phyloP scores from a whole-genome alignment of 1,284 basidiomycete genomes.

The Inonotus hispidus region DNA sequence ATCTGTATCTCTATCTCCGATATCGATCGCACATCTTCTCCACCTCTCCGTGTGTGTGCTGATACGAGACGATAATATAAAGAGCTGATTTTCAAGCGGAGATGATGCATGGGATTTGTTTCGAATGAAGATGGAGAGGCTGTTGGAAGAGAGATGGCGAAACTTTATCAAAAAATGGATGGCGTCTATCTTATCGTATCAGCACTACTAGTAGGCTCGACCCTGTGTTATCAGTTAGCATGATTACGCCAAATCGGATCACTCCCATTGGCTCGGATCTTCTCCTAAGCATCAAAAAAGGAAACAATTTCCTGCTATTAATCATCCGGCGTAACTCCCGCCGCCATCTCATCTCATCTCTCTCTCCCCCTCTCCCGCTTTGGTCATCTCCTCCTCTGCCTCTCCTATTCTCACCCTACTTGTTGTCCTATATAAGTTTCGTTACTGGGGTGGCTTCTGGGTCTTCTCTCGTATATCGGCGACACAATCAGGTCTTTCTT shows the following conservation, averaged over 20 bases:
- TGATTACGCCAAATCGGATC: background rate
- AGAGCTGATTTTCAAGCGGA: no score
- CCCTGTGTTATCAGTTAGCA: background rate
- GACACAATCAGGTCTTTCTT: slow-evolving; percentile 17
- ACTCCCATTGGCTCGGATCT: background rate
- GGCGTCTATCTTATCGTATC: slow-evolving; percentile 6
- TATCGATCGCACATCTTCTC: slow-evolving; percentile 3
- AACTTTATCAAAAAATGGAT: background rate
- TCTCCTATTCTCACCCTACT: background rate
- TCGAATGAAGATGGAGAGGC: background rate
- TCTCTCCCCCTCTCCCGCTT: slow-evolving; percentile 1
- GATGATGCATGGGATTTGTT: no score
- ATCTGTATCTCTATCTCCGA: background rate
- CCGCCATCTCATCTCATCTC: background rate
- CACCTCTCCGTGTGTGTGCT: background rate
- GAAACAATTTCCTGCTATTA: background rate
- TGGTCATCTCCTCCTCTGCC: background rate
- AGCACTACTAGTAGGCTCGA: slow-evolving; percentile 1
- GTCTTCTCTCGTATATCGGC: background rate
- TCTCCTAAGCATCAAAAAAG: background rate
- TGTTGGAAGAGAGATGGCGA: no score
- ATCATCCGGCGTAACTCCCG: background rate
- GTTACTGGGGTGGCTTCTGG: background rate
- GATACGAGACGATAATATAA: background rate
- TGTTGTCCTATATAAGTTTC: background rate